These are phyloP conservation scores for Trypethelium eluteriae DNA, from an alignment of 495 filamentous ascomycete species.

Conservation along the genomic window DNA sequence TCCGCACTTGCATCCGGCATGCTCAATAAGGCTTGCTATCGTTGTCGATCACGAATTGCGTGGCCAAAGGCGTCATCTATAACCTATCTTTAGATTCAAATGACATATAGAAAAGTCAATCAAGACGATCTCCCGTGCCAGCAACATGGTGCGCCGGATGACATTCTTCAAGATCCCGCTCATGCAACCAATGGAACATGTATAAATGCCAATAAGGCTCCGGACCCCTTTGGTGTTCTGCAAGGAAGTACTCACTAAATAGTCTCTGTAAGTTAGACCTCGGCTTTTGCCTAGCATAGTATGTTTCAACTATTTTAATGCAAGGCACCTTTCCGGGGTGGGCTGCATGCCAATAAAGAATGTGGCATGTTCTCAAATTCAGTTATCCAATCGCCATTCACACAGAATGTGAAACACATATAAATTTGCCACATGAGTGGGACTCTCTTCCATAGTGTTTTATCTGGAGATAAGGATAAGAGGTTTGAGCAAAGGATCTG, in stretches of 20 bases:
- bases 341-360: background rate
- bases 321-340: background rate
- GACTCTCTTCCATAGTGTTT: no score
- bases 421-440: no score
- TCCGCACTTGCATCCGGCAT: background rate
- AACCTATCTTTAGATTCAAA: background rate
- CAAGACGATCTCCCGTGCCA: constrained; percentile 5
- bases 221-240: background rate
- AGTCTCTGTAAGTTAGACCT: background rate
- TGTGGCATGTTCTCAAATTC: background rate
- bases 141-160: background rate
- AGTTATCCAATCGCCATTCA: background rate
- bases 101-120: constrained; percentile 1
- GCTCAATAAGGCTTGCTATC: background rate
- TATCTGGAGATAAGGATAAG: no score
- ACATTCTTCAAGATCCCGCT: background rate
- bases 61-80: background rate
- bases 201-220: background rate
- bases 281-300: background rate
- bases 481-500: no score
- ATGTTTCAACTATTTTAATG: background rate
- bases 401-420: background rate
- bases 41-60: constrained; percentile 6
- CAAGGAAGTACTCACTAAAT: no score
- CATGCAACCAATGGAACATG: background rate